Base-by-base conservation (phyloP, 352 stramenopile genomes). In the Globisporangium mamillatum region DNA sequence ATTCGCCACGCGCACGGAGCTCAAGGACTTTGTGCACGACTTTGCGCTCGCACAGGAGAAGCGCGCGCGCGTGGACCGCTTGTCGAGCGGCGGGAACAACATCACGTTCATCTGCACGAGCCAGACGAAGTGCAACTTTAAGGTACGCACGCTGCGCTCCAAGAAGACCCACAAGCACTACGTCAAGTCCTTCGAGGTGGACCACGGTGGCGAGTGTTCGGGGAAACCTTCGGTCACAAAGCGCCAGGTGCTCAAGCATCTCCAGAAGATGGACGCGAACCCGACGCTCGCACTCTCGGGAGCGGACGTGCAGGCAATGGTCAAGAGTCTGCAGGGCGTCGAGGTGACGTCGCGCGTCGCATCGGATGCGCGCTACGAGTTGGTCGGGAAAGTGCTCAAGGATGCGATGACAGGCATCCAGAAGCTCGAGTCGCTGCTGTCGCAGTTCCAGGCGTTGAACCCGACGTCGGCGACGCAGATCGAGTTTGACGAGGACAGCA, bases 31-130 rank as follows among this genome's bases (percentile, higher is more conserved):
- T 55, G 71, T 85, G 9, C 76, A 85, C 52, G 78, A 85, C 60
- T 79, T 85, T 66, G 76, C 76, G 12, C 73, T 86, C n/a, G 76
- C 78, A 2, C 76, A 83, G 32, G 75, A 75, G 44, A 86, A 81
- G 60, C 74, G 78, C 10, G 78, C 78, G 6, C 60, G 69, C 18
- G 66, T 86, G 59, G 78, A 82, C 29, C 74, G 69, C 1, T 60
- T 58, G 27, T 66, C 75, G 7, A 86, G 78, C 50, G 76, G 76
- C 16, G 78, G 78, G 25, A 86, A 86, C 67, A 86, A 84, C 73
- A 81, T 81, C 27, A 79, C 68, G 10, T 84, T 84, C 44, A 38
- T 80, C 14, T 86, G 78, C 70, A 80, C 71, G 59, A 86, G 78
- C 57, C 54, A 66, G 3, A 84, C 78, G 29, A 66, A 65, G n/a